phyloP scores from a whole-genome alignment of 495 filamentous ascomycete species.

The Bacidia rubella region DNA sequence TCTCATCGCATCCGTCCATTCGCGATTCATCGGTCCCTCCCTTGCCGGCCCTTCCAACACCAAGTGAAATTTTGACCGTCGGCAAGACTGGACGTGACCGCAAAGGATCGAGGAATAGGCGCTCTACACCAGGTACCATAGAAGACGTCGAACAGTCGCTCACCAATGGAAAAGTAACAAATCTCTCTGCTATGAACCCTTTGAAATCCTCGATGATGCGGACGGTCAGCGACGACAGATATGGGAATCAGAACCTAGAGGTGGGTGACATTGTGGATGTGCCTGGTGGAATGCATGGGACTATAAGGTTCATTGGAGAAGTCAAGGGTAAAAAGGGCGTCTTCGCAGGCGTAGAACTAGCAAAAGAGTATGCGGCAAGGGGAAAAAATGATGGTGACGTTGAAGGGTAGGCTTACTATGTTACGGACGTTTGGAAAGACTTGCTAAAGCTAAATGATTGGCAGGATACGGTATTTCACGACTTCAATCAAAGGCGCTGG shows the following conservation, averaged over 20 bases:
- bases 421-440: slow-evolving; percentile 1
- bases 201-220: slow-evolving; percentile 7
- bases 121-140: not conserved
- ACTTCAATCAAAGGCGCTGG: slow-evolving; percentile 68
- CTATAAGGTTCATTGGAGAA: slow-evolving; percentile 73
- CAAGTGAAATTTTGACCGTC: too few relatives aligned
- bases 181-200: slow-evolving; percentile 8
- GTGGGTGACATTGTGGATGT: slow-evolving; percentile 89
- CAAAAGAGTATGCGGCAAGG: slow-evolving; percentile 59
- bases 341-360: slow-evolving; percentile 92
- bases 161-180: not conserved
- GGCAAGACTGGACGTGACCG: too few relatives aligned
- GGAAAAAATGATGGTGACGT: slow-evolving; percentile 97
- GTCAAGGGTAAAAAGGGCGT: slow-evolving; percentile 81
- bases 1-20: not conserved
- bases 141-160: not conserved
- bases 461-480: slow-evolving; percentile 66
- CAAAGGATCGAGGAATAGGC: not conserved
- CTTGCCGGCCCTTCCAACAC: not conserved
- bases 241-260: slow-evolving; percentile 14
- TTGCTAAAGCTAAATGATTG: slow-evolving; percentile 10
- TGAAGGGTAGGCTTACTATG: slow-evolving; percentile 55
- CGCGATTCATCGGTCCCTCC: not conserved
- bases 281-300: slow-evolving; percentile 85
- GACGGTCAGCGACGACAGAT: slow-evolving; percentile 11